Conservation (phyloP, 805 yeast genomes). For the Saccharomycopsis microspora region DNA sequence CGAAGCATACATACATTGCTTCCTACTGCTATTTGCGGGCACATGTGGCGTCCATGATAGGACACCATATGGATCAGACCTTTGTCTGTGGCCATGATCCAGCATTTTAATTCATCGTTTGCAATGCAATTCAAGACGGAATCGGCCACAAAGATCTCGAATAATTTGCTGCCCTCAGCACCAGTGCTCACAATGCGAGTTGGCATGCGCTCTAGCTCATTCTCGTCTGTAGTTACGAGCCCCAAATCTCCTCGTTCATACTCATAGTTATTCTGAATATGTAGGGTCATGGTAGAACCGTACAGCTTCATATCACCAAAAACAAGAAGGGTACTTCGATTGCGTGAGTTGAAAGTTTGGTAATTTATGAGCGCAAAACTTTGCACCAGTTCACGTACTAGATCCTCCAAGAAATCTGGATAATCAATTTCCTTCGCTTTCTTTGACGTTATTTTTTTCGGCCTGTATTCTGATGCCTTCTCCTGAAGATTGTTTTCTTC, state of each 20-base stretch:
- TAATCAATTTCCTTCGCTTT: conserved; percentile 6
- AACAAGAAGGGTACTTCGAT: conserved; percentile 20
- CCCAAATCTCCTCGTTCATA: conserved; percentile 22
- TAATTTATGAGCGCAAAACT: conserved; percentile 5
- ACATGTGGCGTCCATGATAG: conserved; percentile 23
- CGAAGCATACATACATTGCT: conserved; percentile 36
- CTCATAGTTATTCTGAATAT: conserved; percentile 18
- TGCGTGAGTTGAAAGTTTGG: conserved; percentile 20
- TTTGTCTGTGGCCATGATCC: conserved; percentile 33
- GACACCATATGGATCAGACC: conserved; percentile 27
- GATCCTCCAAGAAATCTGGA: conserved; percentile 10
- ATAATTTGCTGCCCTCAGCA: conserved; percentile 22
- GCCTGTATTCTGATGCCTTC: conserved; percentile 22
- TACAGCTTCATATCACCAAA: conserved; percentile 21
- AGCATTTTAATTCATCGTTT: conserved; percentile 33
- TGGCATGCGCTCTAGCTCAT: conserved; percentile 19
- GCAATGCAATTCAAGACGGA: conserved; percentile 30
- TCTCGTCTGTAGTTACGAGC: conserved; percentile 16
- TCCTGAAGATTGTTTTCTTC: conserved; percentile 20
- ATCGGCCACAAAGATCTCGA: conserved; percentile 33
- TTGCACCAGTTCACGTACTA: conserved; percentile 8
- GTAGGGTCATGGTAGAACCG: background rate
- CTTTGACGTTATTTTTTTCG: conserved; percentile 19
- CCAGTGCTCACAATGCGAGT: conserved; percentile 27
- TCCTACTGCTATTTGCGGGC: conserved; percentile 33